Evolutionary conservation across 768 basidiomycete genomes (phyloP), one percentile per base, ranked within the genome.

Genomic region (Boletus subparvulus): DNA sequence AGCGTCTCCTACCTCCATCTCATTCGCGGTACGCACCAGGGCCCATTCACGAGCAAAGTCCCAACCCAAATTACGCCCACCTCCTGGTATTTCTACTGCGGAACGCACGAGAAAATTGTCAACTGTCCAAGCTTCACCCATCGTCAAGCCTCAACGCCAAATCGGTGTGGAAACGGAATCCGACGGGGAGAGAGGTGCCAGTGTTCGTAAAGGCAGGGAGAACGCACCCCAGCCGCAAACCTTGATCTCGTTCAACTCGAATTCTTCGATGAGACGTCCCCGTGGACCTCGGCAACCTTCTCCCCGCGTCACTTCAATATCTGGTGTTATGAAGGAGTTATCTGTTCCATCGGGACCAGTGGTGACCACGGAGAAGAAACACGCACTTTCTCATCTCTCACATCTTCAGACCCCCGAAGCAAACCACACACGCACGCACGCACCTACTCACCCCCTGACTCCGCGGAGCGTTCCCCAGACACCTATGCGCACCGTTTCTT

Each of bases 11-110:
- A 16, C 28, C 13, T 36, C 50, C 5, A 16, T 33, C 6, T 56
- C 61, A 2, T 24, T 40, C 11, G 42, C 13, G 3, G 46, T 45
- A 17, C 57, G 54, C 19, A 14, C 54, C 2, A 57, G 62, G 21
- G 56, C 48, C 4, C 61, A 72, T 13, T 61, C 68, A 28, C 66
- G 73, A 21, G 72, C 75, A 6, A 61, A 53, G 47, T 78, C 75
- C 3, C 76, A 77, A 51, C 73, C 76, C 3, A 76, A 69, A 61
- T 54, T 74, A 26, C 59, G 53, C 3, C 19, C 52, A n/a, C 54
- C 62, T 4, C 37, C 54, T 26, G 59, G 40, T 32, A 41, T 54
- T 11, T 41, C 56, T 12, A 45, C 55, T 17, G 53, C n/a, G 0
- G 42, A 40, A 36, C 62, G 47, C 39, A 60, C 61, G 12, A 63